phyloP scores from a whole-genome alignment of 768 basidiomycete species.

The Daedaleopsis nitida region DNA sequence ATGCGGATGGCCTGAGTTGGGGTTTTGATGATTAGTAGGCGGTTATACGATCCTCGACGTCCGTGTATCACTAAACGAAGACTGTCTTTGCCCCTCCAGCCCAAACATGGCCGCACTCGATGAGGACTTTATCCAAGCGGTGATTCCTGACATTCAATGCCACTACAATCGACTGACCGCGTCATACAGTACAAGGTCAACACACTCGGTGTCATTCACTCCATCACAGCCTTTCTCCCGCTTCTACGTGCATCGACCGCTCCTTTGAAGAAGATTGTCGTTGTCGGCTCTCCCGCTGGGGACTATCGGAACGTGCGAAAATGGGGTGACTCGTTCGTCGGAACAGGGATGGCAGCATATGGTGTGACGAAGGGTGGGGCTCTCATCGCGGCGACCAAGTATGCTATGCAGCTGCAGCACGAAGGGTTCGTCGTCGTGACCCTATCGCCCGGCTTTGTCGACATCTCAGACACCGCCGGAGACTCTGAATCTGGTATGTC shows the following conservation, averaged over 20 bases:
- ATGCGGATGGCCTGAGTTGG: neutral
- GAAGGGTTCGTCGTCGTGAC: constrained; percentile 38
- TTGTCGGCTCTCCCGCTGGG: constrained; percentile 33
- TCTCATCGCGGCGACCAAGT: constrained; percentile 41
- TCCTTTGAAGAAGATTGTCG: constrained; percentile 36
- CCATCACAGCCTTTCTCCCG: constrained; percentile 41
- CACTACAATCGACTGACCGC: too few species aligned
- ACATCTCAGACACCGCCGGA: constrained; percentile 23
- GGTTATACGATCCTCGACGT: neutral
- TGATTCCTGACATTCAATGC: neutral
- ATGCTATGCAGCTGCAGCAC: constrained; percentile 32
- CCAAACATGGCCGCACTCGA: constrained; percentile 7
- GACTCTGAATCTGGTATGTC: neutral
- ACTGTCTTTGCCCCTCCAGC: neutral
- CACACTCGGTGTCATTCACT: constrained; percentile 37
- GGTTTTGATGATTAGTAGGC: constrained; percentile 8
- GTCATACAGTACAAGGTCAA: constrained; percentile 35
- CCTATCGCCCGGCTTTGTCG: constrained; percentile 38
- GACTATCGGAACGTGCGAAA: constrained; percentile 29
- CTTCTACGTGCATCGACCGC: constrained; percentile 33
- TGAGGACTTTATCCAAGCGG: constrained; percentile 2
- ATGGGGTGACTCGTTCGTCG: neutral
- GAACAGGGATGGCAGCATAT: constrained; percentile 29
- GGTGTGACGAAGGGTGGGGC: constrained; percentile 39
- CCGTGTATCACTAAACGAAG: neutral